Conservation (phyloP, 805 yeast genomes). For the Lipomyces kockii region DNA sequence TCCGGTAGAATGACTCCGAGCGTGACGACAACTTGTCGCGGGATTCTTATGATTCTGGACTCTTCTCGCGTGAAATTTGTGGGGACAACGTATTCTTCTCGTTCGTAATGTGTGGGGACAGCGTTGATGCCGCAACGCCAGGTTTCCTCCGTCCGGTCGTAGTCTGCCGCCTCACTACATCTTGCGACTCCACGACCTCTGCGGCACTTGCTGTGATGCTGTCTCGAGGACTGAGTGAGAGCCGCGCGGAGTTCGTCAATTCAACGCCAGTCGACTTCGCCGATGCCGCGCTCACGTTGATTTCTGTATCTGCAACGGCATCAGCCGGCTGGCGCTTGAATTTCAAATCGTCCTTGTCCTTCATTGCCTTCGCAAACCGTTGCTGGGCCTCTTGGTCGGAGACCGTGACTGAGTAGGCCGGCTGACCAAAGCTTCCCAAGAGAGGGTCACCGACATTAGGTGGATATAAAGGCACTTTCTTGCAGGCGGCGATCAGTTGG, state of each 20-base stretch:
- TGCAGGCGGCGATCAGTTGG: slow-evolving; percentile 19
- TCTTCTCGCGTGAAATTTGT: no score
- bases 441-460: slow-evolving; percentile 28
- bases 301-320: background rate
- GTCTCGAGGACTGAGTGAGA: background rate
- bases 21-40: no score
- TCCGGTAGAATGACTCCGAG: no score
- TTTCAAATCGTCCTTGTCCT: slow-evolving; percentile 2
- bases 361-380: slow-evolving; percentile 1
- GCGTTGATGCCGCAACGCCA: background rate
- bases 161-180: background rate
- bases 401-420: slow-evolving; percentile 6
- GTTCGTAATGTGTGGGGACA: background rate
- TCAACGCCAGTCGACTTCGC: background rate
- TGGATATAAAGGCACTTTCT: slow-evolving; percentile 18
- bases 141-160: background rate
- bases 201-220: no score
- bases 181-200: background rate
- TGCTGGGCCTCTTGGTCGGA: slow-evolving; percentile 7
- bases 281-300: background rate
- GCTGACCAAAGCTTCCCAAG: slow-evolving; percentile 25
- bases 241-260: background rate
- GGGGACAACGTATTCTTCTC: background rate
- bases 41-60: no score
- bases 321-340: background rate